These are phyloP conservation scores for Brassica napus DNA, from an alignment of 345 rosid species.

Conservation along the genomic window DNA sequence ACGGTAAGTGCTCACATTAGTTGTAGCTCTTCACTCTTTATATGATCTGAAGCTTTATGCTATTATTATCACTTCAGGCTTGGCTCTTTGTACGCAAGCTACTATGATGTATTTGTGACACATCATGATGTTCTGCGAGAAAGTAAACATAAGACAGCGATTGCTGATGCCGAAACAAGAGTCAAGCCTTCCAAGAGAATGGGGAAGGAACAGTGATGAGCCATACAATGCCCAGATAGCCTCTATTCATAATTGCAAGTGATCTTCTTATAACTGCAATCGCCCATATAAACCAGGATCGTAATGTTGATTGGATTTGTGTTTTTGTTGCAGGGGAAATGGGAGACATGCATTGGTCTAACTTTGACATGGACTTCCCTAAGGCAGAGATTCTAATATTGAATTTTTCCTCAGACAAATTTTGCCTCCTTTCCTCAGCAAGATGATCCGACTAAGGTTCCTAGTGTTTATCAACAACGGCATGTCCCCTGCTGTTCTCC, in stretches of 20 bases:
- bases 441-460: constrained; percentile 78
- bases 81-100: background rate
- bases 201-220: too few species aligned
- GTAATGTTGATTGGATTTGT: constrained; percentile 1
- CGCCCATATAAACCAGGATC: background rate
- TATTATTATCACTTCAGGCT: background rate
- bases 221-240: too few species aligned
- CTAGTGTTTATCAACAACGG: constrained; percentile 68
- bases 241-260: too few species aligned
- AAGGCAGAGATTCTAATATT: constrained; percentile 83
- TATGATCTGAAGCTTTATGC: background rate
- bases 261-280: too few species aligned
- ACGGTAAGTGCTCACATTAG: background rate
- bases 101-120: too few species aligned
- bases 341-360: constrained; percentile 77
- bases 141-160: too few species aligned
- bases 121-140: too few species aligned
- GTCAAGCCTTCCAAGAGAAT: too few species aligned
- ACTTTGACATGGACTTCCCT: constrained; percentile 66
- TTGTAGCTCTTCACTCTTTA: background rate
- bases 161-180: too few species aligned
- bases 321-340: constrained; percentile 56
- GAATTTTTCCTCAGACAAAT: constrained; percentile 60
- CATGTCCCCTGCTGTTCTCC: constrained; percentile 51
- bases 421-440: constrained; percentile 71